Evolutionary conservation across 2,329 filamentous ascomycete genomes (phyloP).

Genomic region (Verticillium zaregamsianum): DNA sequence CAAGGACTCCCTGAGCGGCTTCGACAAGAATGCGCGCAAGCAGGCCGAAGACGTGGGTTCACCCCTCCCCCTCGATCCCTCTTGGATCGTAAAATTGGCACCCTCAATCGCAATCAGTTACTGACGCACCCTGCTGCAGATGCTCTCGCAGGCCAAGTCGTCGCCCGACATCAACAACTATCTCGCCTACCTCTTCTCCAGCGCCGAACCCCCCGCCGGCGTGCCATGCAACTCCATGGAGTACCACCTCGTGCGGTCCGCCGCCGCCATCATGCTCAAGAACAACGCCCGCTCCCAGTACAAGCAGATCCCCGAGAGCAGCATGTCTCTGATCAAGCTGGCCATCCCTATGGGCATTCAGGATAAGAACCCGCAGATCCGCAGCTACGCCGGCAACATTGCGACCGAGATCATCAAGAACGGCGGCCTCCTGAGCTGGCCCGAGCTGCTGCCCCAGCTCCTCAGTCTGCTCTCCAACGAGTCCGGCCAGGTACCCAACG

Average conservation of each 20-base stretch:
- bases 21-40: slow-evolving; percentile 75
- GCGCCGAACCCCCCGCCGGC: slow-evolving; percentile 55
- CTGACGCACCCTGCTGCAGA: slow-evolving; percentile 49
- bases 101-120: slow-evolving; percentile 2
- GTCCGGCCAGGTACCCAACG: slow-evolving; percentile 59
- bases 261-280: slow-evolving; percentile 92
- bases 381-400: slow-evolving; percentile 86
- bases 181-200: slow-evolving; percentile 85
- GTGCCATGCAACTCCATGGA: slow-evolving; percentile 55
- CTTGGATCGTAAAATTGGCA: background rate
- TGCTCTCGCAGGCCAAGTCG: slow-evolving; percentile 83
- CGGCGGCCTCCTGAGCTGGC: slow-evolving; percentile 86
- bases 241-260: slow-evolving; percentile 75
- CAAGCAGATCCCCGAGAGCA: slow-evolving; percentile 69
- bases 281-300: slow-evolving; percentile 80
- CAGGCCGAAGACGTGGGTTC: slow-evolving; percentile 72
- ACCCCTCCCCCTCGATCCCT: background rate
- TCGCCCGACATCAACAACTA: slow-evolving; percentile 98
- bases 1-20: slow-evolving; percentile 85
- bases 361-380: slow-evolving; percentile 77
- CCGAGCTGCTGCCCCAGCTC: slow-evolving; percentile 81
- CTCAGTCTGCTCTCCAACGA: slow-evolving; percentile 73
- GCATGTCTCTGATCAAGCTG: slow-evolving; percentile 73
- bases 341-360: slow-evolving; percentile 75
- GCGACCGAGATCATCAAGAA: slow-evolving; percentile 86